Evolutionary conservation across 306 rosid species (phyloP), one percentile per base, ranked within the genome.

Genomic region (Hippophae tibetana): DNA sequence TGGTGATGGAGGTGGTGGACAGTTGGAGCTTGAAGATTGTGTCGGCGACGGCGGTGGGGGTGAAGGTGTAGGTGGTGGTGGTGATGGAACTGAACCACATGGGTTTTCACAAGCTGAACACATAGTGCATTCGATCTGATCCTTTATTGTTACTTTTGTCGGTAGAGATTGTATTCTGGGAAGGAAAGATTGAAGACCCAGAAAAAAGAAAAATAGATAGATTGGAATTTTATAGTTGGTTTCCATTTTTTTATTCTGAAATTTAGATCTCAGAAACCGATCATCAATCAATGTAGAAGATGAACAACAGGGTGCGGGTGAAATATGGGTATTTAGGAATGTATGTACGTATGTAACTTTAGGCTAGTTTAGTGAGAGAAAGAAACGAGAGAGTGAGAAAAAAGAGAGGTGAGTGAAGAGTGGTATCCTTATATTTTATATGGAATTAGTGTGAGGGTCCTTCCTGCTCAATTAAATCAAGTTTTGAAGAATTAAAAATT

Each of bases 121-220:
- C 97, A 88, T 88, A 69, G 95, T 89, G 80, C 99, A 93, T 64
- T 79, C 77, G 84, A 85, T 84, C 86, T 93, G 97, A 27, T 74
- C 77, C 62, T 81, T 80, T 44, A 86, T 69, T 1, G 72, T 74
- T 27, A 49, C 73, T 52, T 60, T 64, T 53, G 0, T 55, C 73
- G 65, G 61, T 72, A 5, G 73, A 62, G 58, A 56, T 47, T 10
- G 70, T 42, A 27, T 49, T 43, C 45, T 18, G 52, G 4, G 56
- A 27, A 5, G 60, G 48, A 31, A 31, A 31, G 38, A 4, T 31
- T 31, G 56, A 1, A 3, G 76, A 47, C 56, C 14, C 42, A 70
- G 44, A 2, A 78, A 50, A 27, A 54, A 5, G 9, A 49, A 12
- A 9, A 50, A 11, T 38, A 72, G 47, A 60, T 7, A 42, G 40